Evolutionary conservation across 805 yeast species (phyloP).

Genomic region (Debaryomyces castellii): DNA sequence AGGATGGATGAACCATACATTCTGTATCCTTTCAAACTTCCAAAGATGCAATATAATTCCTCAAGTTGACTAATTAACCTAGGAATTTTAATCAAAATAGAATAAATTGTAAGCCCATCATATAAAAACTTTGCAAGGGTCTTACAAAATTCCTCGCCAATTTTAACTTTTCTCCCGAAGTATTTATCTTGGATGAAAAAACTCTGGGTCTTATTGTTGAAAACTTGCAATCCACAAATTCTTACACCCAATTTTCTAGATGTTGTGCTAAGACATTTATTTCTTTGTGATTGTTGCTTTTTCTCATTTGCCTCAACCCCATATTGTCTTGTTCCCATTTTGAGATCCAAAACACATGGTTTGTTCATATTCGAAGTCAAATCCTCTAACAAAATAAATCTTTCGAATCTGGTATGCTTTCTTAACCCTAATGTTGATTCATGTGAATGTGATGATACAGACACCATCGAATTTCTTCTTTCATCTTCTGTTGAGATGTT

Average conservation of each 20-base stretch:
- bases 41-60: constrained; percentile 56
- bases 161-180: constrained; percentile 76
- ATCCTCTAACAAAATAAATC: constrained; percentile 88
- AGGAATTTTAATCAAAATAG: constrained; percentile 69
- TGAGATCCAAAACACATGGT: constrained; percentile 92
- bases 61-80: constrained; percentile 57
- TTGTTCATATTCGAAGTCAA: constrained; percentile 75
- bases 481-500: constrained; percentile 13
- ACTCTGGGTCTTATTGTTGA: constrained; percentile 42
- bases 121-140: constrained; percentile 75
- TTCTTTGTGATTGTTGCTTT: constrained; percentile 76
- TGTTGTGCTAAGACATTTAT: constrained; percentile 80
- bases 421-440: constrained; percentile 21
- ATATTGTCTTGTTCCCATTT: constrained; percentile 98
- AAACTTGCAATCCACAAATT: constrained; percentile 91
- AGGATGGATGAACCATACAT: constrained; percentile 89
- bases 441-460: constrained; percentile 7
- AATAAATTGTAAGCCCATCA: constrained; percentile 60
- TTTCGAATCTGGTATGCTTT: constrained; percentile 60
- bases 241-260: constrained; percentile 83
- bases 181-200: constrained; percentile 73
- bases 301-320: constrained; percentile 84
- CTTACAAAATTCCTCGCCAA: constrained; percentile 75
- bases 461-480: constrained; percentile 4
- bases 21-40: constrained; percentile 68